Conservation (phyloP, 805 yeast genomes). For the Monosporozyma solicola region DNA sequence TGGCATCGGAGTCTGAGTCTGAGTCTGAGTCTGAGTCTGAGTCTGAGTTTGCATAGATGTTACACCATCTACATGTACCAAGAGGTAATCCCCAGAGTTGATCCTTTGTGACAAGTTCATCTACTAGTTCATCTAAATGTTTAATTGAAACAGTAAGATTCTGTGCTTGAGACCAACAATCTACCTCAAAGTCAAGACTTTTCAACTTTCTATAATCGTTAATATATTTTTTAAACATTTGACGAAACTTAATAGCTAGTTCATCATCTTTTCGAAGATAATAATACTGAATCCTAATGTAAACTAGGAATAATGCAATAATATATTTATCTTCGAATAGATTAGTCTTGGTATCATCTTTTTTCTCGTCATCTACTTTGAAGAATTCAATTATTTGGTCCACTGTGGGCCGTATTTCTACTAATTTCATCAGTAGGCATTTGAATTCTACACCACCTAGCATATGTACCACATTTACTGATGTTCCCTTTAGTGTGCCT, state of each 20-base stretch:
- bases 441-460: slow-evolving; percentile 29
- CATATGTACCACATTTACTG: slow-evolving; percentile 11
- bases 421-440: slow-evolving; percentile 65
- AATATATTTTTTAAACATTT: slow-evolving; percentile 44
- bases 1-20: neutral
- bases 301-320: slow-evolving; percentile 47
- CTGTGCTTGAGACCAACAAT: slow-evolving; percentile 27
- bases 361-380: slow-evolving; percentile 42
- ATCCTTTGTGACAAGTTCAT: slow-evolving; percentile 44
- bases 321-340: slow-evolving; percentile 51
- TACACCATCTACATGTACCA: slow-evolving; percentile 46
- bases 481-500: slow-evolving; percentile 15
- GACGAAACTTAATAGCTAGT: slow-evolving; percentile 40
- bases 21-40: slow-evolving; percentile 15
- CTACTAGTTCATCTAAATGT: slow-evolving; percentile 69
- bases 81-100: slow-evolving; percentile 67
- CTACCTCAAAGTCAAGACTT: slow-evolving; percentile 30
- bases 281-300: slow-evolving; percentile 38
- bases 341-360: neutral
- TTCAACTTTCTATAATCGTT: slow-evolving; percentile 66
- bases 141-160: slow-evolving; percentile 23
- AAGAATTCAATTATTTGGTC: slow-evolving; percentile 22
- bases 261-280: slow-evolving; percentile 30
- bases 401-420: slow-evolving; percentile 61
- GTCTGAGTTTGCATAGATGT: slow-evolving; percentile 17